Evolutionary conservation across 2,329 filamentous ascomycete genomes (phyloP), one percentile per base, ranked within the genome.

Genomic region (Claviceps monticola): DNA sequence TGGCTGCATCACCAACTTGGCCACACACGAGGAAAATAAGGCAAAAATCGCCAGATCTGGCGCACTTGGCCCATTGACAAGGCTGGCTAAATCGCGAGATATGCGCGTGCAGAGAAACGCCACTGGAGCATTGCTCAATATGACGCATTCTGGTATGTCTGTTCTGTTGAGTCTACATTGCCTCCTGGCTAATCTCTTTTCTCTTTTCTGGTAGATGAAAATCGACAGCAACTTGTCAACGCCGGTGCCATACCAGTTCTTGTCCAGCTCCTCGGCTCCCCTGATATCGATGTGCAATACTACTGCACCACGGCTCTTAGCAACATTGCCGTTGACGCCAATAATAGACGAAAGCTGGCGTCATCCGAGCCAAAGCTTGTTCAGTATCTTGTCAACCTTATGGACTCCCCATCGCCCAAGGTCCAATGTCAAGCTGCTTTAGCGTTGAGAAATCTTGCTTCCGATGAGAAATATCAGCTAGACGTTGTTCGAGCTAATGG

Each of bases 21-120:
- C 93, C 51, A 98, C 93, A 2, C 93, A 98, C 64, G 93, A 98
- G 71, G 93, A 97, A 61, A 98, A 98, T 73, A 98, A 98, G 73
- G 90, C 93, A 53, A 96, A 95, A 72, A 98, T 98, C 67, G 93
- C 93, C 59, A 82, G 88, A 55, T 98, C 93, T 3, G 93, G 93
- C 53, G 93, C 93, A 51, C 76, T 98, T 52, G 88, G 86, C 7
- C 93, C 93, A 8, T 73, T 98, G 59, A 98, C 93, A 46, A 81
- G 87, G 56, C 74, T 98, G 53, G 93, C 93, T 56, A 97, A 95
- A 70, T 97, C 93, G 21, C 91, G 94, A 68, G 93, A 98, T 63
- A 97, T 97, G 93, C 83, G 93, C 52, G 93, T 98, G 47, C 93
- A 98, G 71, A 81, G 93, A 58, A 98, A 98, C 69, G 93, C 93